phyloP scores from a whole-genome alignment of 352 stramenopile genomes.

The Pythium aristosporum region DNA sequence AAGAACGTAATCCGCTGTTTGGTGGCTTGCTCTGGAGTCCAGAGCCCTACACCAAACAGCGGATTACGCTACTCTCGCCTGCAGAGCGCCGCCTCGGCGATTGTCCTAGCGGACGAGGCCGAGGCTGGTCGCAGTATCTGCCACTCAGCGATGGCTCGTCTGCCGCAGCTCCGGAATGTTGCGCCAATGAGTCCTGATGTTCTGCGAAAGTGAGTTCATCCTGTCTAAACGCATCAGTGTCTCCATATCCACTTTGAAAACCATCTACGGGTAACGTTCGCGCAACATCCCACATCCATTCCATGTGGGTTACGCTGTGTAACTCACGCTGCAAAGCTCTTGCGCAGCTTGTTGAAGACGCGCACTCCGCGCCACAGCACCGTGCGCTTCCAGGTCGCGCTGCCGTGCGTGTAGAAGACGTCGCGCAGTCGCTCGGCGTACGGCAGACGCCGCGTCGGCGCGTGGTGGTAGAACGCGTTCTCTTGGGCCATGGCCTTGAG shows the following conservation, averaged over 20 bases:
- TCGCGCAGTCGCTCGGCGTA: constrained; percentile 68
- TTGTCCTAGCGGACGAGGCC: neutral
- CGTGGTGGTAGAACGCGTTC: constrained; percentile 59
- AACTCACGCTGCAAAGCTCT: constrained; percentile 1
- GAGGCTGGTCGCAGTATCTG: neutral
- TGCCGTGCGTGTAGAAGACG: constrained; percentile 78
- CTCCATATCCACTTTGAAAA: neutral
- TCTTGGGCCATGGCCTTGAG: constrained; percentile 61
- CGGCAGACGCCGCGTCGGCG: constrained; percentile 39
- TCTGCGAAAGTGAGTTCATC: neutral
- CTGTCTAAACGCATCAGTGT: neutral
- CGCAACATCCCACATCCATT: neutral
- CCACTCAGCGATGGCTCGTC: neutral
- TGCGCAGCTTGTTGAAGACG: constrained; percentile 48
- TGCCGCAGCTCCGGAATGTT: neutral
- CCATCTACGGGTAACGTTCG: neutral
- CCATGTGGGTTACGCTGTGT: neutral
- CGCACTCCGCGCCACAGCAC: constrained; percentile 48
- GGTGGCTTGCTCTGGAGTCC: too few species aligned
- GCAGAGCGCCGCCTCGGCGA: neutral
- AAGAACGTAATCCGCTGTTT: too few species aligned
- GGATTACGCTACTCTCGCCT: neutral
- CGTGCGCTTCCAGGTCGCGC: constrained; percentile 55
- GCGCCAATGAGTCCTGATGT: neutral
- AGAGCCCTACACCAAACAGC: neutral